Evolutionary conservation across 1,139 yeast genomes (phyloP).

Genomic region (Chernovozyma aurita): DNA sequence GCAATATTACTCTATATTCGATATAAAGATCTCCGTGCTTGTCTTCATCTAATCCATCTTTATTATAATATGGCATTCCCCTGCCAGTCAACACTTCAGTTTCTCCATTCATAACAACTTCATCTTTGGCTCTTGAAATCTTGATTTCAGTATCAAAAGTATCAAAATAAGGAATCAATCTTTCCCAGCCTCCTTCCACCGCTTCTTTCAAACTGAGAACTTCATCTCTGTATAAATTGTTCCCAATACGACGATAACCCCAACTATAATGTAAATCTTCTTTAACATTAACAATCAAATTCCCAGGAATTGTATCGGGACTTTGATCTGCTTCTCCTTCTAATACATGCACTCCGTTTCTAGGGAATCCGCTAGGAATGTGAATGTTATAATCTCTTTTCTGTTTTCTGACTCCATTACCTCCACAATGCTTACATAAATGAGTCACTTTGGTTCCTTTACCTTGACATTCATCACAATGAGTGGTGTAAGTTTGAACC

Average conservation of each 20-base stretch:
- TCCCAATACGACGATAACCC: conserved; percentile 83
- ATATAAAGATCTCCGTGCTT: conserved; percentile 74
- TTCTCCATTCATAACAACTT: conserved; percentile 58
- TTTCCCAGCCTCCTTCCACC: conserved; percentile 70
- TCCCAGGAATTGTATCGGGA: conserved; percentile 83
- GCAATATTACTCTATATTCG: conserved; percentile 58
- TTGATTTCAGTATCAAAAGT: conserved; percentile 43
- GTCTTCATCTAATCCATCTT: conserved; percentile 30
- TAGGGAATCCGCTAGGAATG: conserved; percentile 65
- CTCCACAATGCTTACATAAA: conserved; percentile 67
- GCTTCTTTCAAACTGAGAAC: conserved; percentile 72
- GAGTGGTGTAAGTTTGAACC: conserved; percentile 77
- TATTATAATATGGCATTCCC: conserved; percentile 74
- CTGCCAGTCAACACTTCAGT: conserved; percentile 64
- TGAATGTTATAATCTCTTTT: conserved; percentile 56
- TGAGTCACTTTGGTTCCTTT: conserved; percentile 62
- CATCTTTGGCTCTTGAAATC: conserved; percentile 48
- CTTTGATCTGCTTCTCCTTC: conserved; percentile 79
- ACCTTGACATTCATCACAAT: conserved; percentile 80
- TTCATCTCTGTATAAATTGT: conserved; percentile 77
- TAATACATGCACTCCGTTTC: conserved; percentile 55
- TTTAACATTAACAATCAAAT: conserved; percentile 54
- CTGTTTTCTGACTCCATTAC: conserved; percentile 58
- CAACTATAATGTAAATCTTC: conserved; percentile 55
- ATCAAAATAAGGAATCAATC: conserved; percentile 65